Evolutionary conservation across 108 stramenopile genomes (phyloP).

Genomic region (Pelagomonas calceolata): DNA sequence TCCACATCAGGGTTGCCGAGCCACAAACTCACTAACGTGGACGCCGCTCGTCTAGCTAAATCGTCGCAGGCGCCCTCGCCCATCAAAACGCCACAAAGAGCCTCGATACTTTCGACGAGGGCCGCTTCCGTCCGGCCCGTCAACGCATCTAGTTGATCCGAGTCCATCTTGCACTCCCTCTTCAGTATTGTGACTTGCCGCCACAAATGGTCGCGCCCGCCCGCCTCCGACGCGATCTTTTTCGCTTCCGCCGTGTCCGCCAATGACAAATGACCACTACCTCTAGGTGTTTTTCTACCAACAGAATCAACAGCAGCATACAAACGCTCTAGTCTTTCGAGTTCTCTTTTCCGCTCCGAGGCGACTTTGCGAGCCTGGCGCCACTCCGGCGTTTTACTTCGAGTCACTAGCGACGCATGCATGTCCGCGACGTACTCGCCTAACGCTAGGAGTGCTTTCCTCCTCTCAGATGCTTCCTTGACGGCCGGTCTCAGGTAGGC

Average conservation of each 20-base stretch:
- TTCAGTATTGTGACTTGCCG: background rate
- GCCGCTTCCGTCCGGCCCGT: background rate
- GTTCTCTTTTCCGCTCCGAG: slow-evolving; percentile 43
- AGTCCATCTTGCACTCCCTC: background rate
- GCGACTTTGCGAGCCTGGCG: slow-evolving; percentile 16
- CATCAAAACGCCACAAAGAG: background rate
- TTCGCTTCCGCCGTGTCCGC: background rate
- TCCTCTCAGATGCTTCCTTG: slow-evolving; percentile 18
- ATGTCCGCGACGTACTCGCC: slow-evolving; percentile 38
- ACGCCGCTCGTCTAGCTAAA: slow-evolving; percentile 9
- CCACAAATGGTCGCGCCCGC: background rate
- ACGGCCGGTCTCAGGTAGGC: slow-evolving; percentile 52
- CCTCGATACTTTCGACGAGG: background rate
- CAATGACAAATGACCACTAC: too few species aligned
- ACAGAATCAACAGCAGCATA: background rate
- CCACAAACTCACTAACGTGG: slow-evolving; percentile 59
- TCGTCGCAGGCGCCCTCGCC: background rate
- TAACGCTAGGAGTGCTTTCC: slow-evolving; percentile 15
- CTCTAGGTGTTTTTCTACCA: background rate
- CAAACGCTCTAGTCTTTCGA: background rate
- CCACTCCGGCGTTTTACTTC: slow-evolving; percentile 39
- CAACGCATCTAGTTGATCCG: background rate
- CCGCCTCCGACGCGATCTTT: background rate
- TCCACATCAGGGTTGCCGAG: slow-evolving; percentile 32
- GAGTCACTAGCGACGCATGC: slow-evolving; percentile 45